Evolutionary conservation across 2,329 filamentous ascomycete genomes (phyloP).

Genomic region (Cyanodermella asteris): DNA sequence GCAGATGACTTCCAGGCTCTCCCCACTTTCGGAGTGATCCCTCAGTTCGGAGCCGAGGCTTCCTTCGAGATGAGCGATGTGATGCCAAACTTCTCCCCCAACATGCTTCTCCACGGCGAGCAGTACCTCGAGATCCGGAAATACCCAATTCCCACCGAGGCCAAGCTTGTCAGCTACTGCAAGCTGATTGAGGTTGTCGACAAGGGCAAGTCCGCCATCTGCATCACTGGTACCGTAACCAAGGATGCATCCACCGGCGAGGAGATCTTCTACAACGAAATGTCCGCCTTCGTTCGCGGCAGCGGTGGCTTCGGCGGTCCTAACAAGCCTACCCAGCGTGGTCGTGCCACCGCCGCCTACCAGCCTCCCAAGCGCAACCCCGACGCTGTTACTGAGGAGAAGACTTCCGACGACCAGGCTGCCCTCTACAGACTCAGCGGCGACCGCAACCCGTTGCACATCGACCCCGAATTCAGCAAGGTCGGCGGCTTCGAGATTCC

Average conservation of each 20-base stretch:
- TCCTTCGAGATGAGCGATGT: constrained; percentile 65
- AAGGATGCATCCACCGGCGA: constrained; percentile 68
- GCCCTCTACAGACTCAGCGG: constrained; percentile 83
- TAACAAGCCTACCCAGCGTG: constrained; percentile 55
- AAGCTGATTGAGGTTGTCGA: constrained; percentile 85
- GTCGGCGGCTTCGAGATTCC: constrained; percentile 85
- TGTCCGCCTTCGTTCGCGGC: constrained; percentile 57
- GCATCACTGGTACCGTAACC: constrained; percentile 61
- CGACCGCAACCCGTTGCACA: constrained; percentile 89
- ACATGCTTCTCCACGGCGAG: constrained; percentile 98
- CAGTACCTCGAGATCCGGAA: constrained; percentile 91
- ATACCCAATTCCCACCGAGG: constrained; percentile 62
- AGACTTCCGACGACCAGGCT: constrained; percentile 76
- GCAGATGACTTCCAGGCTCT: constrained; percentile 80
- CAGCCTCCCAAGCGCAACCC: constrained; percentile 54
- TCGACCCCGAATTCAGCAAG: constrained; percentile 85
- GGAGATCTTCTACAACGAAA: constrained; percentile 92
- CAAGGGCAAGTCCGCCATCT: constrained; percentile 75
- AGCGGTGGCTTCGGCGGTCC: constrained; percentile 41
- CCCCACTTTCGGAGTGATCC: constrained; percentile 89
- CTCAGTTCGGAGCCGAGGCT: constrained; percentile 65
- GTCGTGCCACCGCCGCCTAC: constrained; percentile 59
- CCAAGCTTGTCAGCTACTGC: constrained; percentile 50
- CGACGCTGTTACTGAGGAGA: constrained; percentile 65
- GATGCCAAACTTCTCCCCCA: constrained; percentile 87